Evolutionary conservation across 1,139 yeast genomes (phyloP), one percentile per base, ranked within the genome.

Genomic region (Pneumocystis jirovecii): DNA sequence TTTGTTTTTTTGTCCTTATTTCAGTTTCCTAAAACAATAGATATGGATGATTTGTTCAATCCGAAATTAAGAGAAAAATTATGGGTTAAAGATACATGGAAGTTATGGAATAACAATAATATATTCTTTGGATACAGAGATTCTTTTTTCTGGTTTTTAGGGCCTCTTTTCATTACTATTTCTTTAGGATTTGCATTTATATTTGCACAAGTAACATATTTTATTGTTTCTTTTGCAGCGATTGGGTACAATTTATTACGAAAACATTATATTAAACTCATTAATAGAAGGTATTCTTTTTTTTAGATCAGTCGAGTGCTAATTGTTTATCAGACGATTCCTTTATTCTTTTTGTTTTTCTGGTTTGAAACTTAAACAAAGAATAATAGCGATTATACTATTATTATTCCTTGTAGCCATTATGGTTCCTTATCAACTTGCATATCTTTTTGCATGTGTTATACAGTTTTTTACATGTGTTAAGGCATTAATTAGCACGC

Each of bases 361-460:
- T 40, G 21, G 19, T 31, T 17, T 44, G 17, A 63, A 59, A 42
- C 63, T 67, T 12, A 65, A 65, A 21, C 59, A 68, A 25, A 66
- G 71, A 21, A 15, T 69, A 40, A 40, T 70, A 17, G 68, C 69
- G 2, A 74, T 80, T 0, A 64, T 78, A 1, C 34, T 81, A 1
- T 69, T 85, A 37, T 66, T 79, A 17, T 66, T 74, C 0, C 72
- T 78, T 34, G 86, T 87, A 4, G 77, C 85, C 39, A 74, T 84
- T 56, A 85, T 84, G 72, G 76, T 88, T 35, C 96, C 96, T 0
- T 89, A 85, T 72, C 96, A 89, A 73, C 80, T 89, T 72, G 90
- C 88, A 0, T 88, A 81, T 71, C 75, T 85, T 17, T 79, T 87
- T 7, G 80, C 86, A 62, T 78, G 83, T 66, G 39, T 84, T 35